Percentiles rank a stretch among this genome's conserved stretches.
Evolutionary conservation across 164 flowering plant genomes (phyloP).

Genomic region (Malania oleifera): DNA sequence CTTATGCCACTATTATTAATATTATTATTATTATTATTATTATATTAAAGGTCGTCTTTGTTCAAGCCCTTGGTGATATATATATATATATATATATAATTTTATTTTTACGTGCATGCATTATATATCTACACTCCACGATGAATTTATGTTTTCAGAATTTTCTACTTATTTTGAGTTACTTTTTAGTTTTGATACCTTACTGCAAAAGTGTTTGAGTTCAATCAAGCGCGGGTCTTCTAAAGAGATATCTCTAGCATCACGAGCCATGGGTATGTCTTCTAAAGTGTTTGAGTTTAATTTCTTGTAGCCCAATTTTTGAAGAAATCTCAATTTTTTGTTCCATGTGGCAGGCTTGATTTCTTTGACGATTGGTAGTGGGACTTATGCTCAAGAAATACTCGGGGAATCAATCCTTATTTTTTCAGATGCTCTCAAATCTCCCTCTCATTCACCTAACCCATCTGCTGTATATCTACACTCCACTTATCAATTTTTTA

Average conservation of each 20-base stretch:
- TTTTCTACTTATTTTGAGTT: too few species aligned
- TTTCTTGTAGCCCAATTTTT: background rate
- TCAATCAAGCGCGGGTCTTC: constrained; percentile 69
- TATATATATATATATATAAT: too few species aligned
- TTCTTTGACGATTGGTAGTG: constrained; percentile 67
- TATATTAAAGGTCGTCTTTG: too few species aligned
- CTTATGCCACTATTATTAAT: too few species aligned
- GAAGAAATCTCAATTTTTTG: background rate
- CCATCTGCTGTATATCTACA: constrained; percentile 46
- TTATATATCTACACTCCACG: too few species aligned
- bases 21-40: too few species aligned
- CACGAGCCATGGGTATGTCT: constrained; percentile 55
- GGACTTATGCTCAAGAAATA: constrained; percentile 62
- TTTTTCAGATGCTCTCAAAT: constrained; percentile 60
- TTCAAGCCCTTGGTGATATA: too few species aligned
- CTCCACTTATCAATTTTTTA: too few species aligned
- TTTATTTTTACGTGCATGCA: too few species aligned
- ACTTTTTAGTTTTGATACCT: constrained; percentile 60
- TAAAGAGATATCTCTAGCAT: constrained; percentile 64
- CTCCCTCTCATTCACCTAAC: constrained; percentile 48
- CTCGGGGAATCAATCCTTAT: constrained; percentile 54
- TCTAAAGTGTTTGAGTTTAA: background rate
- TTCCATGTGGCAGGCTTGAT: constrained; percentile 54
- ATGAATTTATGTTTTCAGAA: too few species aligned
- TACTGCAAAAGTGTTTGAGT: constrained; percentile 62